Evolutionary conservation across 148 eudicot genomes (phyloP).

Genomic region (Spergularia bocconei): DNA sequence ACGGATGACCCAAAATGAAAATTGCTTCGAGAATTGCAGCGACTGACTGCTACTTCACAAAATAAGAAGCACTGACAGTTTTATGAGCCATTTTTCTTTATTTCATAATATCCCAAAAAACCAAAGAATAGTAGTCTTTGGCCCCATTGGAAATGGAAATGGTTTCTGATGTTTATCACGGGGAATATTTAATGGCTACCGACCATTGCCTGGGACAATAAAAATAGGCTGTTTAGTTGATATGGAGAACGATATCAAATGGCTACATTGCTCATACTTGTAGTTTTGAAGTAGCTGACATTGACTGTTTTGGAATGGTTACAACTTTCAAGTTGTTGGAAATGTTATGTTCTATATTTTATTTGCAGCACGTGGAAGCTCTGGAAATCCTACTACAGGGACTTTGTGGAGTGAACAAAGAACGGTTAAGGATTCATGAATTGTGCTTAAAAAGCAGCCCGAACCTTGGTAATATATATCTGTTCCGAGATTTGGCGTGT

Average conservation of each 20-base stretch:
- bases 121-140: too few relatives aligned
- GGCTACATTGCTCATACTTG: not conserved
- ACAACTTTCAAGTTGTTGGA: not conserved
- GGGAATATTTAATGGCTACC: too few relatives aligned
- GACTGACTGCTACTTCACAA: too few relatives aligned
- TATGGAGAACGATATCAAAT: not conserved
- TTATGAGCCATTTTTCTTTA: too few relatives aligned
- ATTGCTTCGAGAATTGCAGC: too few relatives aligned
- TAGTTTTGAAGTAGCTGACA: not conserved
- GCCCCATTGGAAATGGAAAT: too few relatives aligned
- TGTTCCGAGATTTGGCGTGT: not conserved
- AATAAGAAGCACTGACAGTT: too few relatives aligned
- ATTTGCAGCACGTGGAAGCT: conserved; percentile 93
- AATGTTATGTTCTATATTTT: conserved; percentile 14
- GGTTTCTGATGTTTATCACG: too few relatives aligned
- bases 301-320: not conserved
- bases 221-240: not conserved
- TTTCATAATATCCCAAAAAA: too few relatives aligned
- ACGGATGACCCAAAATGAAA: too few relatives aligned
- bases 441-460: conserved; percentile 79
- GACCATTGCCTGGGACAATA: not conserved
- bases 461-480: conserved; percentile 56
- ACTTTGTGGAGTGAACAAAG: conserved; percentile 75
- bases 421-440: conserved; percentile 74
- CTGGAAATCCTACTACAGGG: conserved; percentile 95